Conservation (phyloP, 768 basidiomycete species). For the Lepiota brunneoincarnata region DNA sequence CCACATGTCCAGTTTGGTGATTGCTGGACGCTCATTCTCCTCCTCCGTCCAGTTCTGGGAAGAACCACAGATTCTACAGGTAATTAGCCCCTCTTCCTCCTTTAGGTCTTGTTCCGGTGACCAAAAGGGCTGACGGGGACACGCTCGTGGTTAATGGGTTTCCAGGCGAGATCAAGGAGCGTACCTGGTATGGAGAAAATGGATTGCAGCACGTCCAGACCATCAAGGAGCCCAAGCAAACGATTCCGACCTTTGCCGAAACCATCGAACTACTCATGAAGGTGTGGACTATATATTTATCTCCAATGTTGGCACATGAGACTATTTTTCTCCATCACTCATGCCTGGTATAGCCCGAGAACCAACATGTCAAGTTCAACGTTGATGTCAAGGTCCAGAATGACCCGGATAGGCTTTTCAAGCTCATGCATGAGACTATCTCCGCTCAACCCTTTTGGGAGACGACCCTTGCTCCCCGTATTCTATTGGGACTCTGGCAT, state of each 20-base stretch:
- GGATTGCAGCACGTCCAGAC: constrained; percentile 82
- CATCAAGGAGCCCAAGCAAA: constrained; percentile 72
- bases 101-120: not conserved
- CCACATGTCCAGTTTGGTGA: constrained; percentile 5
- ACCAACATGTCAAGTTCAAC: constrained; percentile 74
- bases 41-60: constrained; percentile 47
- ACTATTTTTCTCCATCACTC: not conserved
- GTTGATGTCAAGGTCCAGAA: constrained; percentile 95
- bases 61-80: constrained; percentile 83
- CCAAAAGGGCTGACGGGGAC: constrained; percentile 1
- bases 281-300: constrained; percentile 34
- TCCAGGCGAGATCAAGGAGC: constrained; percentile 66
- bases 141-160: constrained; percentile 20
- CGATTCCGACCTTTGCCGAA: constrained; percentile 89
- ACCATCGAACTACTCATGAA: constrained; percentile 78
- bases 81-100: constrained; percentile 19
- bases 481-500: constrained; percentile 87
- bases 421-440: constrained; percentile 70
- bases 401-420: constrained; percentile 82
- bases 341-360: constrained; percentile 52
- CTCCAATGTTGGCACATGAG: not conserved
- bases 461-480: constrained; percentile 71
- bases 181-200: constrained; percentile 66
- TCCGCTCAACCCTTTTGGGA: constrained; percentile 68
- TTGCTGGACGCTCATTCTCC: constrained; percentile 17